Evolutionary conservation across 495 filamentous ascomycete species (phyloP).

Genomic region (Tuber calosporum): DNA sequence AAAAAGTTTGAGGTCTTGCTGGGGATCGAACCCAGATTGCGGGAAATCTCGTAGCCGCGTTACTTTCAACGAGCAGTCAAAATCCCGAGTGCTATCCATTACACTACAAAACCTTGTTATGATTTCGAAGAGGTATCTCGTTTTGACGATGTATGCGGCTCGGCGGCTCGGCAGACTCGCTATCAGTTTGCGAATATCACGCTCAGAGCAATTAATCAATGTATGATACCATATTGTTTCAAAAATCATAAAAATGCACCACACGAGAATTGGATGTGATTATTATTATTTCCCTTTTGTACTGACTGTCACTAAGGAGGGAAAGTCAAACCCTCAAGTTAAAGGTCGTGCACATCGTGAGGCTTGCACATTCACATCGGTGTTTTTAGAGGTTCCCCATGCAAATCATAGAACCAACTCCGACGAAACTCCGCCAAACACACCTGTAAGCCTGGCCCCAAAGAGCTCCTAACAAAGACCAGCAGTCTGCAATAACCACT

Average conservation of each 20-base stretch:
- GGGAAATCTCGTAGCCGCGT: not conserved
- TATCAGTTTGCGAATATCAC: not conserved
- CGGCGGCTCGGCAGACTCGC: not conserved
- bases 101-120: slow-evolving; percentile 36
- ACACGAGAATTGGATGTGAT: not conserved
- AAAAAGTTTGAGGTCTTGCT: not conserved
- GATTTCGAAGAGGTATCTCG: too few relatives aligned
- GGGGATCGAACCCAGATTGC: slow-evolving; percentile 6
- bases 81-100: slow-evolving; percentile 31
- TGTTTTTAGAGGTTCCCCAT: not conserved
- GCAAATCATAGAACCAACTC: not conserved
- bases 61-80: not conserved
- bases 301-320: too few relatives aligned
- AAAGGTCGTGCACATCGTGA: not conserved
- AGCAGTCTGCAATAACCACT: not conserved
- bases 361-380: not conserved
- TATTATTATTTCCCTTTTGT: too few relatives aligned
- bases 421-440: not conserved
- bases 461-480: not conserved
- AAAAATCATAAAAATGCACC: not conserved
- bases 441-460: not conserved
- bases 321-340: too few relatives aligned
- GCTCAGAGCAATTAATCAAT: not conserved
- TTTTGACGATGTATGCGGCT: not conserved
- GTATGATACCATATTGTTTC: not conserved